Evolutionary conservation across 495 filamentous ascomycete species (phyloP).

Genomic region (Hamigera avellanea): DNA sequence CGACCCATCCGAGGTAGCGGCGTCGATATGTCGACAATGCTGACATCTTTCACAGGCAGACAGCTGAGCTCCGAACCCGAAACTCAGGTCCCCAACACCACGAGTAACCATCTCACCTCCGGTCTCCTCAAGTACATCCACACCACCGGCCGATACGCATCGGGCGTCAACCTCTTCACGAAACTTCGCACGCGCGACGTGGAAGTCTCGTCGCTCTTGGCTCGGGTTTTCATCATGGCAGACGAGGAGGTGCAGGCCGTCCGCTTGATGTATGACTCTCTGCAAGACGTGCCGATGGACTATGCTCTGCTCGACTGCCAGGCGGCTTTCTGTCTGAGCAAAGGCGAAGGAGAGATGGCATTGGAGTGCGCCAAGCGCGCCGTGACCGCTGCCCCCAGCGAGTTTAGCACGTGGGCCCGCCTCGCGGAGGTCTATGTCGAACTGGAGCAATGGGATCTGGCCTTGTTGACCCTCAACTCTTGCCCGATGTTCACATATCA

Average conservation of each 20-base stretch:
- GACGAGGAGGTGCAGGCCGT: conserved; percentile 96
- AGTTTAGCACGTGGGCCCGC: conserved; percentile 94
- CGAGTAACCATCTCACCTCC: conserved; percentile 88
- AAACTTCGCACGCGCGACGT: conserved; percentile 84
- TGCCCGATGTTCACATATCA: conserved; percentile 99
- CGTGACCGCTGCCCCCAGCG: conserved; percentile 87
- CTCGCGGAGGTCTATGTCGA: conserved; percentile 86
- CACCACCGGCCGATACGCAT: conserved; percentile 88
- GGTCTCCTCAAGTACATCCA: conserved; percentile 94
- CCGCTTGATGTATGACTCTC: conserved; percentile 71
- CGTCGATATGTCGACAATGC: neutral
- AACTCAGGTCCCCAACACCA: conserved; percentile 92
- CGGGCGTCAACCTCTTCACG: conserved; percentile 95
- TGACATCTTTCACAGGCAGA: conserved; percentile 50
- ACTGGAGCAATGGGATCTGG: conserved; percentile 87
- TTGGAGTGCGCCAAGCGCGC: conserved; percentile 88
- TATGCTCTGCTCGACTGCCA: conserved; percentile 90
- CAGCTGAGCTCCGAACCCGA: conserved; percentile 94
- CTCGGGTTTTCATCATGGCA: conserved; percentile 79
- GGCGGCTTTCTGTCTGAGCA: conserved; percentile 81
- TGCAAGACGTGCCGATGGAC: conserved; percentile 90
- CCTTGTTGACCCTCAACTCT: conserved; percentile 91
- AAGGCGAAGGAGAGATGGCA: conserved; percentile 76
- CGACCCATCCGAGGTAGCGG: neutral
- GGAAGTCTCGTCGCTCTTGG: conserved; percentile 86